Conservation (phyloP, 192 early-diverging fungal species). For the Coemansia sp. region DNA sequence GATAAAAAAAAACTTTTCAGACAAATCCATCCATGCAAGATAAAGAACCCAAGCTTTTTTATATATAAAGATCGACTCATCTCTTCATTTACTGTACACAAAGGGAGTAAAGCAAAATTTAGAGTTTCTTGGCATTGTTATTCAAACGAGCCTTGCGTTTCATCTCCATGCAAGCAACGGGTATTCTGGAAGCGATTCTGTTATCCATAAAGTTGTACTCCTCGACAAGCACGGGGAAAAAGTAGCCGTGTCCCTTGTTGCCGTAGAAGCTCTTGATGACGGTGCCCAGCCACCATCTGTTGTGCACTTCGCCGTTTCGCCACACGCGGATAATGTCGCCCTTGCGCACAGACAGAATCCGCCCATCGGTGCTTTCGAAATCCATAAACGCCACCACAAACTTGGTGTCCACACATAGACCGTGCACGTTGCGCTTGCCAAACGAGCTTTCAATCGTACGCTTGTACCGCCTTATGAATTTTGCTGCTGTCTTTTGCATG, state of each 20-base stretch:
- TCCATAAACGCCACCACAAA: constrained; percentile 43
- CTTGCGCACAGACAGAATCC: constrained; percentile 32
- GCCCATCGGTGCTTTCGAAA: constrained; percentile 35
- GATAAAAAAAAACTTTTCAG: too few relatives aligned
- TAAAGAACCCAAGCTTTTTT: too few relatives aligned
- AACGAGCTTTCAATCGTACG: not conserved
- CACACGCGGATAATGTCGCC: constrained; percentile 47
- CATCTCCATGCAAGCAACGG: constrained; percentile 25
- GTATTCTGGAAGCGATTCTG: constrained; percentile 40
- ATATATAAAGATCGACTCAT: too few relatives aligned
- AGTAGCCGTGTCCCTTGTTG: constrained; percentile 40
- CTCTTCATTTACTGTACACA: too few relatives aligned
- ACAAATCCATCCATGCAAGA: too few relatives aligned
- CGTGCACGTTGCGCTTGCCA: constrained; percentile 14
- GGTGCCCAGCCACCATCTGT: constrained; percentile 43
- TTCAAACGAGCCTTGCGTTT: constrained; percentile 17
- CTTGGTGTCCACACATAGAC: constrained; percentile 32
- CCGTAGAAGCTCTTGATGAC: constrained; percentile 43
- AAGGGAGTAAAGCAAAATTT: not conserved
- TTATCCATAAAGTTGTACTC: constrained; percentile 46
- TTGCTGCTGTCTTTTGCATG: not conserved
- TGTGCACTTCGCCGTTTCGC: constrained; percentile 19
- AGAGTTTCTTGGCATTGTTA: constrained; percentile 2
- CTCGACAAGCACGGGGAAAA: constrained; percentile 46
- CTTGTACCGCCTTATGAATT: not conserved